Conservation (phyloP, 2,329 filamentous ascomycete genomes). For the Fusarium subtropicale region DNA sequence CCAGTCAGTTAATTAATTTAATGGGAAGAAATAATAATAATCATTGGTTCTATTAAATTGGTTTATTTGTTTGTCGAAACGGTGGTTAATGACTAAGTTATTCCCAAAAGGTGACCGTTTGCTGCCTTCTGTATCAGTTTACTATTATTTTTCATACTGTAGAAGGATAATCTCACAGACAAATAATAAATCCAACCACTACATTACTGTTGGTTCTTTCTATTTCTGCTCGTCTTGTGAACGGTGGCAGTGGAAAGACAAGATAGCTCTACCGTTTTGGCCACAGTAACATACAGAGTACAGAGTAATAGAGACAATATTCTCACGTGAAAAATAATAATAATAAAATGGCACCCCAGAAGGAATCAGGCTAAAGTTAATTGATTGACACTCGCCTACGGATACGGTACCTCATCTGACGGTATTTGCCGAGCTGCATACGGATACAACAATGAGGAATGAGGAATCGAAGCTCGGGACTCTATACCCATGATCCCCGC, state of each 20-base stretch:
- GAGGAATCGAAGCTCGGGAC: slow-evolving; percentile 19
- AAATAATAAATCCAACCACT: neutral
- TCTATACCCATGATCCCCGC: slow-evolving; percentile 32
- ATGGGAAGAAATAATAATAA: slow-evolving; percentile 3
- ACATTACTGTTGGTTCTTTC: neutral
- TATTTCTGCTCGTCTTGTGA: neutral
- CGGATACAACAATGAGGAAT: neutral
- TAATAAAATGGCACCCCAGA: slow-evolving; percentile 7
- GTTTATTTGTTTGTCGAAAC: slow-evolving; percentile 31
- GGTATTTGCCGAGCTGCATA: slow-evolving; percentile 25
- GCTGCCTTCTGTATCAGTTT: neutral
- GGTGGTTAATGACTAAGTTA: slow-evolving; percentile 22
- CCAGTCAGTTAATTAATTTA: slow-evolving; percentile 25
- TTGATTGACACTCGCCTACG: slow-evolving; percentile 21
- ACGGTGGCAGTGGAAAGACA: neutral
- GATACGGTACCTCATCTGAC: slow-evolving; percentile 22
- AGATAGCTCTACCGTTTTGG: slow-evolving; percentile 11
- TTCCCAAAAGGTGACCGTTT: slow-evolving; percentile 40
- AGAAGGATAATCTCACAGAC: neutral
- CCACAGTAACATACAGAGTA: neutral
- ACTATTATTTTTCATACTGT: no score
- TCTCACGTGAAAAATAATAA: neutral
- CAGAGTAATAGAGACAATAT: neutral
- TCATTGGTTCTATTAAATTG: slow-evolving; percentile 31
- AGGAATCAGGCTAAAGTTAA: slow-evolving; percentile 17